Percentiles rank a stretch among this genome's conserved stretches.
Evolutionary conservation across 148 eudicot genomes (phyloP).

Genomic region (Rhododendron simsii): DNA sequence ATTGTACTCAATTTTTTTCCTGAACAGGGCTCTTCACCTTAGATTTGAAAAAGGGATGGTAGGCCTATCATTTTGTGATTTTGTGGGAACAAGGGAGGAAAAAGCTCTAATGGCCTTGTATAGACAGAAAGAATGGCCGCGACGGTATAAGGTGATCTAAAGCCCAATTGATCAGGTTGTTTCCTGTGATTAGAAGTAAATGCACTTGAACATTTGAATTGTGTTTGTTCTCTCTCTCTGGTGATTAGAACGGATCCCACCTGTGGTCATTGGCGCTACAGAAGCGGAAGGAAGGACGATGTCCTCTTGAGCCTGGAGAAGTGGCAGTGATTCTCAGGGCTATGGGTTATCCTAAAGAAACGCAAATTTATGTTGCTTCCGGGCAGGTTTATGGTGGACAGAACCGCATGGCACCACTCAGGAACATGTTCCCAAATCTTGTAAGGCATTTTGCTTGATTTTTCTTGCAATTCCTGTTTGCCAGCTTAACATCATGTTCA

Average conservation of each 20-base stretch:
- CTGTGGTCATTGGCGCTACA: slow-evolving; percentile 91
- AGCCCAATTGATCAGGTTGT: not conserved
- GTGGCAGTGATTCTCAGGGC: slow-evolving; percentile 96
- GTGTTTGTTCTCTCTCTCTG: slow-evolving; percentile 6
- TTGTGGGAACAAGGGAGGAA: slow-evolving; percentile 91
- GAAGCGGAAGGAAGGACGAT: slow-evolving; percentile 98
- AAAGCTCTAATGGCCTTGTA: slow-evolving; percentile 84
- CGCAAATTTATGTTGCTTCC: slow-evolving; percentile 97
- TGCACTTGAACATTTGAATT: not conserved
- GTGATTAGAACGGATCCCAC: slow-evolving; percentile 93
- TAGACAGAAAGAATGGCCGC: slow-evolving; percentile 97
- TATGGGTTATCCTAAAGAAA: slow-evolving; percentile 97
- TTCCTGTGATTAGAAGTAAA: not conserved
- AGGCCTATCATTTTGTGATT: slow-evolving; percentile 97
- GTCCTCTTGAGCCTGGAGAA: slow-evolving; percentile 99
- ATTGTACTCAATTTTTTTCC: slow-evolving; percentile 2
- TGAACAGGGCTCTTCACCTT: slow-evolving; percentile 96
- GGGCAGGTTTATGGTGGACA: slow-evolving; percentile 99
- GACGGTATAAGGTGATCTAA: slow-evolving; percentile 78
- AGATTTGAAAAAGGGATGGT: slow-evolving; percentile 99
- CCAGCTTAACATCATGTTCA: not conserved
- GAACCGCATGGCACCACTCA: slow-evolving; percentile 96
- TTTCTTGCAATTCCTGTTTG: slow-evolving; percentile 2
- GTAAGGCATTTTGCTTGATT: slow-evolving; percentile 36
- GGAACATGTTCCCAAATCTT: slow-evolving; percentile 98